phyloP scores from a whole-genome alignment of 495 filamentous ascomycete species.

The Penicillium simplicissimum region DNA sequence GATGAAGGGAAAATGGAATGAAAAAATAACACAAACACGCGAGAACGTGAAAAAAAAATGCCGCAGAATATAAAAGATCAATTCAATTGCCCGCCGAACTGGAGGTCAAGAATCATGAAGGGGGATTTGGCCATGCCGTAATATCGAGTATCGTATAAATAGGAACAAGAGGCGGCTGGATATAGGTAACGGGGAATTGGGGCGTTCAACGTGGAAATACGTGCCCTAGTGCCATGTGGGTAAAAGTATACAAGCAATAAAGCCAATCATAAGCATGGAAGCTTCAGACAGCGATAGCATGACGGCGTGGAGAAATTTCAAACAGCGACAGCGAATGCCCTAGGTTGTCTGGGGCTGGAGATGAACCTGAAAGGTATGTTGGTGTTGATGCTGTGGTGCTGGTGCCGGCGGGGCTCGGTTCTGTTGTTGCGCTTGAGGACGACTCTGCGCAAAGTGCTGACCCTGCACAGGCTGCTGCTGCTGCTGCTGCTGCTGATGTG shows the following conservation, averaged over 20 bases:
- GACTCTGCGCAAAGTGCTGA: slow-evolving; percentile 6
- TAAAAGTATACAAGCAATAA: background rate
- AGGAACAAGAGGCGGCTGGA: background rate
- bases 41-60: background rate
- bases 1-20: background rate
- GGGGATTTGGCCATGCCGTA: slow-evolving; percentile 3
- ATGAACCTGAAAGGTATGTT: slow-evolving; percentile 34
- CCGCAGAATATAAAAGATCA: background rate
- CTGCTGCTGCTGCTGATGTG: slow-evolving; percentile 15
- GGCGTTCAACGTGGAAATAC: background rate
- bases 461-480: slow-evolving; percentile 10
- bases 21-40: background rate
- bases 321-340: background rate
- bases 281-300: background rate
- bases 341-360: slow-evolving; percentile 27
- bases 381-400: slow-evolving; percentile 32
- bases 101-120: background rate
- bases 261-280: background rate
- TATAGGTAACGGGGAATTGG: slow-evolving; percentile 2
- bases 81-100: slow-evolving; percentile 4
- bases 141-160: slow-evolving; percentile 1
- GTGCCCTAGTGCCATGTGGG: background rate
- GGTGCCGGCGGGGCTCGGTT: slow-evolving; percentile 22
- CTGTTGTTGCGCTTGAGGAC: slow-evolving; percentile 15
- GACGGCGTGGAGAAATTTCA: background rate